A percentile compares a stretch with the other conserved stretches of the same genome.
Conservation (phyloP, 1,284 basidiomycete genomes). For the Apiotrichum veenhuisii region DNA sequence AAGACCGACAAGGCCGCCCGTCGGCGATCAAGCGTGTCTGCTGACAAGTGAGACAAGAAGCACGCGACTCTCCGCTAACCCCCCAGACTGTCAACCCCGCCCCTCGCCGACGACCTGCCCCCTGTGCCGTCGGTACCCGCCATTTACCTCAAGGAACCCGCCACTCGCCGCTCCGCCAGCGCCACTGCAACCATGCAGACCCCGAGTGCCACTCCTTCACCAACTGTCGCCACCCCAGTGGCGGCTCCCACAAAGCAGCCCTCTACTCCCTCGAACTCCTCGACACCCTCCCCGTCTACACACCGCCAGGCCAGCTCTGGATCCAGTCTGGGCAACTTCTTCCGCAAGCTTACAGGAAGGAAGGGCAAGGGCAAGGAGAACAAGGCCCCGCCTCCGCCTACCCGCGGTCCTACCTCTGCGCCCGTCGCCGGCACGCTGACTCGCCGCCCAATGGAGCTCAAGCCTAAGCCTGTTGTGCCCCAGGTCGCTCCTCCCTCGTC, state of each 20-base stretch:
- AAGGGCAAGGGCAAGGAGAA: conserved; percentile 2
- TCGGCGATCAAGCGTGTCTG: neutral
- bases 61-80: neutral
- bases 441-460: neutral
- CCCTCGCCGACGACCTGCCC: neutral
- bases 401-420: neutral
- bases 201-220: too few species aligned
- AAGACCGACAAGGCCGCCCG: conserved; percentile 4
- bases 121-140: conserved; percentile 11
- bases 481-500: conserved; percentile 6
- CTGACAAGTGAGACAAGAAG: conserved; percentile 7
- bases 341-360: conserved; percentile 6
- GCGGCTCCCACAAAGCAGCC: neutral
- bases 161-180: neutral
- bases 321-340: conserved; percentile 4
- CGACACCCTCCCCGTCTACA: too few species aligned
- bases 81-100: neutral
- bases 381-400: too few species aligned
- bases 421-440: neutral
- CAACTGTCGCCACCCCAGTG: neutral
- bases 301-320: neutral
- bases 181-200: neutral
- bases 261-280: neutral
- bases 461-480: neutral
- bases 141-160: neutral